phyloP scores from a whole-genome alignment of 805 yeast species.

The Zygosaccharomyces bailii region DNA sequence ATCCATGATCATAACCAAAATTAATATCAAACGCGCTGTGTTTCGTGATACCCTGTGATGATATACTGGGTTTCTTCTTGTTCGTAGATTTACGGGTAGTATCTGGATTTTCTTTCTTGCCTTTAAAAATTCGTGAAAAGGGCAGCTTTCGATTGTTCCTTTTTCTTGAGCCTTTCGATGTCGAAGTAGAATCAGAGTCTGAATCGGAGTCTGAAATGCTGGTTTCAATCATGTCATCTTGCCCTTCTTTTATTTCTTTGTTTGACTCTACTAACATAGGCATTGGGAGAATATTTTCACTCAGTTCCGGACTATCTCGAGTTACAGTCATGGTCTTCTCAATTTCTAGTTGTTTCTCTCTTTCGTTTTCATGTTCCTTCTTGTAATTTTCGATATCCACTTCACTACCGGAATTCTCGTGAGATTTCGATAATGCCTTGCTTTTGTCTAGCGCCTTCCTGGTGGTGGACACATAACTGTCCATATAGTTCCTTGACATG shows the following conservation, averaged over 20 bases:
- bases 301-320: not conserved
- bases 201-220: constrained; percentile 15
- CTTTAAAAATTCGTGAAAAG: constrained; percentile 27
- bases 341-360: not conserved
- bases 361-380: constrained; percentile 1
- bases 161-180: constrained; percentile 11
- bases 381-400: constrained; percentile 5
- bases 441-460: constrained; percentile 8
- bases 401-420: constrained; percentile 3
- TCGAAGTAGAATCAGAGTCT: constrained; percentile 14
- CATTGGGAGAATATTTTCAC: not conserved
- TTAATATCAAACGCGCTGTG: constrained; percentile 26
- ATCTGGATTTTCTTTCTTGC: constrained; percentile 16
- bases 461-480: constrained; percentile 12
- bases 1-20: constrained; percentile 32
- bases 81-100: constrained; percentile 7
- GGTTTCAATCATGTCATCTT: not conserved
- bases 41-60: constrained; percentile 9
- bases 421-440: constrained; percentile 1
- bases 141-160: constrained; percentile 19
- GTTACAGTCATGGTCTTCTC: constrained; percentile 1
- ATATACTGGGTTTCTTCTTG: constrained; percentile 6
- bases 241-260: not conserved
- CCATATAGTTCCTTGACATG: constrained; percentile 24
- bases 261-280: constrained; percentile 1